Percentiles rank a stretch among this genome's conserved stretches.
phyloP scores from a whole-genome alignment of 2,329 filamentous ascomycete species.

The Cordyceps cateniannulata region DNA sequence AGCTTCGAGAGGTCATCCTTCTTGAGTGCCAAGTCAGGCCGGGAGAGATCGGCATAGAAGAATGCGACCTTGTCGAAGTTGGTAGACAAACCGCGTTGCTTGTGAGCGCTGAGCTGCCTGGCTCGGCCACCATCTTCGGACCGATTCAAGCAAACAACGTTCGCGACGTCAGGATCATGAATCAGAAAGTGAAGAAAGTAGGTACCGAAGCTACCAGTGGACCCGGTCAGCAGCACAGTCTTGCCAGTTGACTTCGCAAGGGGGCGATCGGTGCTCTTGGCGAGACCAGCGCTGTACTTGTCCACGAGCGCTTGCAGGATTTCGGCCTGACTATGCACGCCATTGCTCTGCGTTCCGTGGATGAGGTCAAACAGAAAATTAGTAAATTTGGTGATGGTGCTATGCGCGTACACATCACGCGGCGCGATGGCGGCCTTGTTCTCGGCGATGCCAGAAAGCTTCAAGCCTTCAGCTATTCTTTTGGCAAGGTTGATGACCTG shows the following conservation, averaged over 20 bases:
- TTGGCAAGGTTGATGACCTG: constrained; percentile 25
- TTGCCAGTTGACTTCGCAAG: constrained; percentile 17
- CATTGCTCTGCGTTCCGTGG: neutral
- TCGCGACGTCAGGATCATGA: constrained; percentile 9
- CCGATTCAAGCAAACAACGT: constrained; percentile 23
- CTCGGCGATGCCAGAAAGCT: constrained; percentile 15
- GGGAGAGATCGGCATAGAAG: constrained; percentile 40
- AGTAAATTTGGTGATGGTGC: constrained; percentile 22
- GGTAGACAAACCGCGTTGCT: constrained; percentile 31
- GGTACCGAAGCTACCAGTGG: constrained; percentile 80
- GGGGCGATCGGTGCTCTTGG: neutral
- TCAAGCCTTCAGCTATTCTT: constrained; percentile 17
- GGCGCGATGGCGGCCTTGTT: constrained; percentile 17
- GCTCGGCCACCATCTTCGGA: constrained; percentile 30
- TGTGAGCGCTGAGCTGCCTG: constrained; percentile 31
- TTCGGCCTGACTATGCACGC: constrained; percentile 12
- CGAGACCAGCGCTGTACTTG: constrained; percentile 17
- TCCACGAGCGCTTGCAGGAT: constrained; percentile 17
- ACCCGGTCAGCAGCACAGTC: constrained; percentile 77
- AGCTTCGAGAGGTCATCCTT: constrained; percentile 29
- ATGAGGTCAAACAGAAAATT: constrained; percentile 15
- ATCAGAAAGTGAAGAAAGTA: constrained; percentile 50
- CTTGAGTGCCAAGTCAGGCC: constrained; percentile 40
- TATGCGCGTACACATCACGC: constrained; percentile 24
- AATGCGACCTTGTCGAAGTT: constrained; percentile 39